Conservation (phyloP, 352 stramenopile genomes). For the Heterotrichella gracilis region DNA sequence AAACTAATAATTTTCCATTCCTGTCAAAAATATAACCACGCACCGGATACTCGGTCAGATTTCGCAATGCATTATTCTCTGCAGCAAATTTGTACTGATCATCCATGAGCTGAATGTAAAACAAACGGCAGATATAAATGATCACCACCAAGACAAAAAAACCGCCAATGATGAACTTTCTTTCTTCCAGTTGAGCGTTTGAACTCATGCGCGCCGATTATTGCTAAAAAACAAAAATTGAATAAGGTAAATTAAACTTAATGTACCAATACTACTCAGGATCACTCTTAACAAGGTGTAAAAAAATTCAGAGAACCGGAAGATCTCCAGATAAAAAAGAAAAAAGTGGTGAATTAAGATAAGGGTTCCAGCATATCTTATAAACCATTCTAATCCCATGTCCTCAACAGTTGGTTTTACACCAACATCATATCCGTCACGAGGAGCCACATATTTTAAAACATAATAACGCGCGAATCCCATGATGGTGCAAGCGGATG, state of each 20-base stretch:
- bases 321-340: neutral
- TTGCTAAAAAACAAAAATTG: conserved; percentile 10
- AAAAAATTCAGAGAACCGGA: neutral
- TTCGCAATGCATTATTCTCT: neutral
- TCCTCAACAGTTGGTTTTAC: neutral
- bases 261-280: neutral
- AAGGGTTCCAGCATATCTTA: neutral
- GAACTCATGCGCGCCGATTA: neutral
- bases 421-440: neutral
- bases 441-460: neutral
- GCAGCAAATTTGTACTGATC: neutral
- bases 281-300: neutral
- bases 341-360: neutral
- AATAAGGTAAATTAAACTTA: neutral
- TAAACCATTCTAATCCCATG: neutral
- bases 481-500: neutral
- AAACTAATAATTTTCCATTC: neutral
- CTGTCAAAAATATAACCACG: neutral
- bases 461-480: neutral
- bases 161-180: neutral
- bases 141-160: neutral
- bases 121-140: neutral
- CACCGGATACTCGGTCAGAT: neutral
- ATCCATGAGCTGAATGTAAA: neutral
- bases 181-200: neutral